phyloP scores from a whole-genome alignment of 805 yeast genomes.

The Wickerhamiella azyma region DNA sequence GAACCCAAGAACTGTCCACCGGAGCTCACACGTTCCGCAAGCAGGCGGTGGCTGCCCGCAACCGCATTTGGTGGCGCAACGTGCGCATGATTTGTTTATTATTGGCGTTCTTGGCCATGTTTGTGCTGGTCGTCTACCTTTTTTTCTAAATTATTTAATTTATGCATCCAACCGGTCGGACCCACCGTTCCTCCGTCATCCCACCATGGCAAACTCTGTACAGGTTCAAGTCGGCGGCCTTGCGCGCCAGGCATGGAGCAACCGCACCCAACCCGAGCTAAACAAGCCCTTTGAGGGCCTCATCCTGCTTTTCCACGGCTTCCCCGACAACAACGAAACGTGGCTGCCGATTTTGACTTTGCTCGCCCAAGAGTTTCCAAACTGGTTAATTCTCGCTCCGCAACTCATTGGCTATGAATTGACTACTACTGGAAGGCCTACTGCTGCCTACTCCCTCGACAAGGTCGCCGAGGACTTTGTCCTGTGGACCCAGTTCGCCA shows the following conservation, averaged over 20 bases:
- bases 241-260: neutral
- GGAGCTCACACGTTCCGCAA: conserved; percentile 58
- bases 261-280: neutral
- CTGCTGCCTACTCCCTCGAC: conserved; percentile 10
- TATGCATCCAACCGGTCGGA: no score
- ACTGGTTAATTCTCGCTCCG: conserved; percentile 18
- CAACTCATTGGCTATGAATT: conserved; percentile 20
- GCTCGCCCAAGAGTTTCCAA: conserved; percentile 11
- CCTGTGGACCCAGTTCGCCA: conserved; percentile 11
- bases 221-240: neutral
- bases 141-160: neutral
- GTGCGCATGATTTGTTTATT: conserved; percentile 15
- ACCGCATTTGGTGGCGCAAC: conserved; percentile 58
- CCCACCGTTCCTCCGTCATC: neutral
- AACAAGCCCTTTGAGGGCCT: neutral
- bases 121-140: conserved; percentile 1
- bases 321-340: conserved; percentile 19
- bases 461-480: conserved; percentile 15
- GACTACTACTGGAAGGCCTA: conserved; percentile 11
- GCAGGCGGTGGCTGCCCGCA: conserved; percentile 46
- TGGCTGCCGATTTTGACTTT: conserved; percentile 14
- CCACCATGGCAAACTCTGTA: neutral
- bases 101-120: neutral
- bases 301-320: conserved; percentile 20
- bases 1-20: conserved; percentile 59